Conservation (phyloP, 179 eudicot species). For the Pouteria campechiana region DNA sequence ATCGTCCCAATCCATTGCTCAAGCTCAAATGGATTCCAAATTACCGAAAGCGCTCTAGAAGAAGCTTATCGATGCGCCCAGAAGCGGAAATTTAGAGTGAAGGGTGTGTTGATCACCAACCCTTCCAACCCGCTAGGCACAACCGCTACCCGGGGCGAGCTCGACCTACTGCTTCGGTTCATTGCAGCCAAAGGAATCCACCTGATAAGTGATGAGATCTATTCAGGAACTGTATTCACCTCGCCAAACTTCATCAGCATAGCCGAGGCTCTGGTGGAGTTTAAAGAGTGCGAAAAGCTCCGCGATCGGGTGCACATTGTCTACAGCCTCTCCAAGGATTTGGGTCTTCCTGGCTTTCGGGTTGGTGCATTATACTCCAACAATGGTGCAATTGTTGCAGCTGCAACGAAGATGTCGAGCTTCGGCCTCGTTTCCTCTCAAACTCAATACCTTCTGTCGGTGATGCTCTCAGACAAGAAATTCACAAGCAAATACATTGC, state of each 20-base stretch:
- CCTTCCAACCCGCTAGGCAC: constrained; percentile 93
- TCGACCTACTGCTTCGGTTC: constrained; percentile 49
- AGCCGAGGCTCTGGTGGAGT: constrained; percentile 41
- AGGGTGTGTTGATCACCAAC: constrained; percentile 75
- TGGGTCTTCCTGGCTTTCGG: constrained; percentile 92
- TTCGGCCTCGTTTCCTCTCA: constrained; percentile 87
- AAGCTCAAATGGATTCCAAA: constrained; percentile 50
- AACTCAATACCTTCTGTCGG: constrained; percentile 72
- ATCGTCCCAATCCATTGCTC: constrained; percentile 81
- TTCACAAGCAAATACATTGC: constrained; percentile 42
- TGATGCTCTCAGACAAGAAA: constrained; percentile 54
- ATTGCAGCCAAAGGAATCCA: constrained; percentile 40
- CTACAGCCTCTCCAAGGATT: constrained; percentile 71
- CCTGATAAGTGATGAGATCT: constrained; percentile 81
- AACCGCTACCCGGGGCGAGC: constrained; percentile 46
- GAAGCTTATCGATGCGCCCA: constrained; percentile 58
- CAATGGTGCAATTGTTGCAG: constrained; percentile 44
- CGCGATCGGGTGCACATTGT: constrained; percentile 67
- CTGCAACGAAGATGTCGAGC: constrained; percentile 96
- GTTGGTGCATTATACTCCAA: constrained; percentile 81
- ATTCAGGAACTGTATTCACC: constrained; percentile 70
- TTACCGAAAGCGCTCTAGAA: constrained; percentile 66
- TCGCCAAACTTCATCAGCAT: constrained; percentile 42
- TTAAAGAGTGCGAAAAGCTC: constrained; percentile 21
- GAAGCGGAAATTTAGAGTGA: constrained; percentile 54